Evolutionary conservation across 148 eudicot genomes (phyloP), one percentile per base, ranked within the genome.

Genomic region (Simmondsia chinensis): DNA sequence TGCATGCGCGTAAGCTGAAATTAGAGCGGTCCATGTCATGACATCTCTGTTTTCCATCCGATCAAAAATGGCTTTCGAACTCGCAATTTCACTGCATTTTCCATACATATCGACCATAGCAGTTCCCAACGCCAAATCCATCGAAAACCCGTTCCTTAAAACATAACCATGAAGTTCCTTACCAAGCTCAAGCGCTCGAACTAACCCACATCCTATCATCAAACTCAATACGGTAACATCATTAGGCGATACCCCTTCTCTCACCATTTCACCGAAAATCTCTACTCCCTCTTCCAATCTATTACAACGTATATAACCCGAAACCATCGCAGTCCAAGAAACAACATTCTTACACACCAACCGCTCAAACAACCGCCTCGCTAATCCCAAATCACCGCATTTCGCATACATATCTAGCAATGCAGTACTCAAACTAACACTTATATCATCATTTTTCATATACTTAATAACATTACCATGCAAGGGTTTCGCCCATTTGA

Each of bases 321-420:
- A 43, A 17, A 76, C 54, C n/a, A 76, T 81, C 20, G 66, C 72
- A 33, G 67, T 81, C 68, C 81, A 76, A 17, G 77, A 64, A 42
- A 68, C 80, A 46, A 73, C 58, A 41, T 47, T 64, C 62, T 58
- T 73, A 5, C 57, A 53, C n/a, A 33, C 41, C 61, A 68, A 56
- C 29, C 36, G 20, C 30, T 70, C 59, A 54, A 81, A 76, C 19
- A 76, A 57, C 3, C 32, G 33, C 2, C 68, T 62, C 9, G 83
- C 83, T 28, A 52, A 40, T 16, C 17, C 56, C 31, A 71, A 39
- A 20, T 60, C 39, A 15, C 89, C 83, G 24, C 89, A 61, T 66
- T 70, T 73, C 9, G 77, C 75, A 48, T 73, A 70, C 64, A 65
- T 59, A 21, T 81, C 75, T 50, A 76, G 64, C 46, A 81, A 47